Base-by-base conservation (phyloP, 768 basidiomycete species). In the Boletellus sp. region DNA sequence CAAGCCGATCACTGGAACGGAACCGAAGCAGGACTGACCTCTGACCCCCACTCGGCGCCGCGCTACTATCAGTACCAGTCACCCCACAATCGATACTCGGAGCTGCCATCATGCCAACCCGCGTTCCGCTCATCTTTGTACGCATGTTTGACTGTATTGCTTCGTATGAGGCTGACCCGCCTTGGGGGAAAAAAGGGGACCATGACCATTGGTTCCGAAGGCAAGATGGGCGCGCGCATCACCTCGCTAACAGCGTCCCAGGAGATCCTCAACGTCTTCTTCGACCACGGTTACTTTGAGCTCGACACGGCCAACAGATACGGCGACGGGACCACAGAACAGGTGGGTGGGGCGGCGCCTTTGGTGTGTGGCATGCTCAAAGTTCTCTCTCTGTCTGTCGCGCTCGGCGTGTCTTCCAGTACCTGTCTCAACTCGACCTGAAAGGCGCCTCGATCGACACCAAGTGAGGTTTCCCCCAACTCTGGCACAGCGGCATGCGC, bases 301-400 rank as follows among this genome's bases (percentile, higher is more conserved):
- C 62, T 83, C 20, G 81, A 83, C 50, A 77, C 78, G 0, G 75
- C 80, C 9, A 70, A 78, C 16, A 57, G 70, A 7, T 82, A 84
- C 48, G 71, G 66, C 11, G 71, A 70, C 22, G 79, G 81, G 1
- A 81, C 81, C 0, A 79, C 80, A 7, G 82, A 86, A 59, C 70
- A 72, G 59, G 78, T 75, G 34, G 28, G 28, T 11, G 28, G n/a
- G 28, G 9, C 28, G 8, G 66, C 43, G 2, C 22, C 8, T 3
- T 10, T 7, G n/a, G 31, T 22, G 15, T 19, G 24, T 42, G 28
- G n/a, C 9, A 11, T 28, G 28, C 22, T 24, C 42, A n/a, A 28
- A 12, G 6, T 11, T 3, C n/a, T 31, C n/a, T 48, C 28, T 3
- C 9, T 10, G 9, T 28, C 28, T 28, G 9, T 9, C 28, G 28